These are phyloP conservation scores for Pseudopyrenochaeta lycopersici DNA, from an alignment of 2,329 filamentous ascomycete genomes.

Conservation along the genomic window DNA sequence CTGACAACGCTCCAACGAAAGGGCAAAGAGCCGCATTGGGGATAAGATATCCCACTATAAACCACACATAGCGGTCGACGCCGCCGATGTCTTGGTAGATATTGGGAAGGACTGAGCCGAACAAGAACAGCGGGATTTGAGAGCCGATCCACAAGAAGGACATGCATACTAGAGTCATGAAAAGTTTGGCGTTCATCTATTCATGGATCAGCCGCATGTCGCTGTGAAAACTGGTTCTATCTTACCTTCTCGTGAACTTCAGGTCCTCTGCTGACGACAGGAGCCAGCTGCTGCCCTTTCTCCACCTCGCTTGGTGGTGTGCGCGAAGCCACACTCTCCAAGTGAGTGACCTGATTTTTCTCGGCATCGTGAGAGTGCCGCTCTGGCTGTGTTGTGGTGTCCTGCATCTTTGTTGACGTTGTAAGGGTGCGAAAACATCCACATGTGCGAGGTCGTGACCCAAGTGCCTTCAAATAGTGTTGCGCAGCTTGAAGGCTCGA, in stretches of 20 bases:
- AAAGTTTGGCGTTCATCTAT: conserved; percentile 50
- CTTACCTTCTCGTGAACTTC: conserved; percentile 37
- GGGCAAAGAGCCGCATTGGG: conserved; percentile 66
- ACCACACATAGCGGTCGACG: conserved; percentile 68
- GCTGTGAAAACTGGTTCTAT: not conserved
- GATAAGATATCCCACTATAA: conserved; percentile 61
- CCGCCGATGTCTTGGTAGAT: conserved; percentile 70
- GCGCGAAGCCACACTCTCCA: conserved; percentile 23
- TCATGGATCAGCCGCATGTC: not conserved
- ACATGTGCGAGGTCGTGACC: not conserved
- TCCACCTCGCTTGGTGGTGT: conserved; percentile 30
- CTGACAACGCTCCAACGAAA: conserved; percentile 65
- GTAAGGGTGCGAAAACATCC: conserved; percentile 1
- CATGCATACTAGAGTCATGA: conserved; percentile 67
- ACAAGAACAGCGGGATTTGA: conserved; percentile 65
- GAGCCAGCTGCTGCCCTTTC: conserved; percentile 19
- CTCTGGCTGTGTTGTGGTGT: not conserved
- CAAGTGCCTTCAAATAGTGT: conserved; percentile 12
- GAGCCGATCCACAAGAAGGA: conserved; percentile 69
- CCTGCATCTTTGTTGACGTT: conserved; percentile 18
- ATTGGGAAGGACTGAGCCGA: conserved; percentile 53
- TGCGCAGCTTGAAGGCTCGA: conserved; percentile 1
- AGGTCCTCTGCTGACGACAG: conserved; percentile 21
- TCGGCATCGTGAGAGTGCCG: conserved; percentile 15
- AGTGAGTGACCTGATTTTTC: conserved; percentile 16